phyloP scores from a whole-genome alignment of 2,329 filamentous ascomycete genomes.

The Neoscytalidium dimidiatum region DNA sequence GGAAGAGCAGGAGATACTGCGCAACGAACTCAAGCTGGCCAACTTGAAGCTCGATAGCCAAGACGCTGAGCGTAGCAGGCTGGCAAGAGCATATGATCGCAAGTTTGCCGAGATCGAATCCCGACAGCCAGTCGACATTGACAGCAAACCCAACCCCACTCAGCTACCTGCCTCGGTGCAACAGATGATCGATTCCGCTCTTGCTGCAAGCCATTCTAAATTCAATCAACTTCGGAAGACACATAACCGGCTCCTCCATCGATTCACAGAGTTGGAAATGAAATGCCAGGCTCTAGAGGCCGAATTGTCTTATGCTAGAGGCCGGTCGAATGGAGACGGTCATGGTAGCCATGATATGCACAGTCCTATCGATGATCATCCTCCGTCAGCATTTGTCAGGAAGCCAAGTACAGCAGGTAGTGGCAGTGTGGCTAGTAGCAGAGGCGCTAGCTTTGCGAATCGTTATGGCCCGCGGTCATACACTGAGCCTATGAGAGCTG shows the following conservation, averaged over 20 bases:
- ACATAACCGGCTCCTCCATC: slow-evolving; percentile 52
- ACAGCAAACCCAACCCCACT: slow-evolving; percentile 28
- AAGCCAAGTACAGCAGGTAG: slow-evolving; percentile 32
- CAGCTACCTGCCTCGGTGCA: slow-evolving; percentile 44
- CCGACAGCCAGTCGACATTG: slow-evolving; percentile 18
- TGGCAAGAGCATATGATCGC: slow-evolving; percentile 49
- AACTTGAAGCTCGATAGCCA: slow-evolving; percentile 58
- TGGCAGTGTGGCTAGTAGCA: slow-evolving; percentile 21
- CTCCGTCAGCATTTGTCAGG: slow-evolving; percentile 22
- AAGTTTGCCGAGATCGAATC: slow-evolving; percentile 47
- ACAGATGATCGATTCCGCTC: slow-evolving; percentile 50
- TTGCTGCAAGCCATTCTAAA: slow-evolving; percentile 50
- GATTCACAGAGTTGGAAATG: slow-evolving; percentile 53
- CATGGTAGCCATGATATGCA: slow-evolving; percentile 6
- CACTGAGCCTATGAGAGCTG: slow-evolving; percentile 20
- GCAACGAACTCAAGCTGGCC: slow-evolving; percentile 61
- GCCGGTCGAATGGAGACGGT: slow-evolving; percentile 11
- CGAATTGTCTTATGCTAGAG: slow-evolving; percentile 23
- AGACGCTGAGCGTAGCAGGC: slow-evolving; percentile 53
- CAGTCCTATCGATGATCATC: slow-evolving; percentile 19
- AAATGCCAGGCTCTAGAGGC: slow-evolving; percentile 44
- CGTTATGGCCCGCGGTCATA: slow-evolving; percentile 29
- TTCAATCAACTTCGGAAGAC: slow-evolving; percentile 54
- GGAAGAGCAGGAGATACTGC: slow-evolving; percentile 60
- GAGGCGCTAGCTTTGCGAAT: slow-evolving; percentile 20